phyloP scores from a whole-genome alignment of 768 basidiomycete species.

The Kwoniella pini region DNA sequence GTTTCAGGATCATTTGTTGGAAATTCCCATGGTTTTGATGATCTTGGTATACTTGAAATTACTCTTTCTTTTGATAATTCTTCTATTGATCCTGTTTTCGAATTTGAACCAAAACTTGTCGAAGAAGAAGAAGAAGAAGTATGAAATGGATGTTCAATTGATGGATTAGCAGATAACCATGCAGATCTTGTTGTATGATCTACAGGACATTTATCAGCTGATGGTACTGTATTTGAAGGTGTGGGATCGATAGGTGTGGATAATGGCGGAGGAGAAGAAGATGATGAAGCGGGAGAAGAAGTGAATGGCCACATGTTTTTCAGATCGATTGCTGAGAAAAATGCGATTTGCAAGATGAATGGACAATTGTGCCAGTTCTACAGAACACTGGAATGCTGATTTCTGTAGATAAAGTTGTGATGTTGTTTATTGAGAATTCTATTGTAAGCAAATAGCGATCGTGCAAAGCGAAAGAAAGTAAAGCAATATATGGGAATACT shows the following conservation, averaged over 20 bases:
- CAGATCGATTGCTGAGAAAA: not conserved
- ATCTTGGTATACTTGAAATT: conserved; percentile 81
- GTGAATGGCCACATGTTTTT: conserved; percentile 25
- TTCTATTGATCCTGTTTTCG: not conserved
- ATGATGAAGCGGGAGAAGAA: conserved; percentile 7
- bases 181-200: conserved; percentile 62
- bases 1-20: too few species aligned
- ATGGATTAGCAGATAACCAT: conserved; percentile 54
- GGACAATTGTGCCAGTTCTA: too few species aligned
- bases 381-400: too few species aligned
- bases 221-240: not conserved
- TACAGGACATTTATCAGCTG: conserved; percentile 63
- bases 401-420: too few species aligned
- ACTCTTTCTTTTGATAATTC: conserved; percentile 75
- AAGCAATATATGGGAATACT: not conserved
- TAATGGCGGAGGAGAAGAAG: not conserved
- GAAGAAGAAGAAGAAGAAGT: conserved; percentile 17
- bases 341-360: not conserved
- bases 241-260: not conserved
- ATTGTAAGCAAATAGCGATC: not conserved
- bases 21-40: not conserved
- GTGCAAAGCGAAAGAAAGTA: too few species aligned
- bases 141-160: conserved; percentile 25
- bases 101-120: not conserved
- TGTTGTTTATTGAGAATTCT: not conserved